A percentile compares a stretch with the other conserved stretches of the same genome.
Evolutionary conservation across 805 yeast species (phyloP).

Genomic region (Torulaspora gathmanii): DNA sequence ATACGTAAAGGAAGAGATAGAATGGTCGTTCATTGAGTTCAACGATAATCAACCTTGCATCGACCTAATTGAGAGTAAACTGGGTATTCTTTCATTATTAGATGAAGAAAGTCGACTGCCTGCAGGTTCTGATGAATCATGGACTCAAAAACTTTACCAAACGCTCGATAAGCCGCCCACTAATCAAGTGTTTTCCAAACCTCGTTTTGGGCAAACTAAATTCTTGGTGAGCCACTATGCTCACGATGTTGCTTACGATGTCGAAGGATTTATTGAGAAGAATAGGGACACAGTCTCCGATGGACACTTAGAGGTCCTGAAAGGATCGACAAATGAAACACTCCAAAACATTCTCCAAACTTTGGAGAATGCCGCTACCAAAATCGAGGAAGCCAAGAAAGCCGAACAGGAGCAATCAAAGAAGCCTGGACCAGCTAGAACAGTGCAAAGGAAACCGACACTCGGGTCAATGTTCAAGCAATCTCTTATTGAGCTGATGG

Average conservation of each 20-base stretch:
- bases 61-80: slow-evolving; percentile 78
- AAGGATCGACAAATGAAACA: slow-evolving; percentile 60
- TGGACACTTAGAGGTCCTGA: slow-evolving; percentile 83
- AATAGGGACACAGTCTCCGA: slow-evolving; percentile 97
- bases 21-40: slow-evolving; percentile 95
- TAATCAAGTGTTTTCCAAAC: slow-evolving; percentile 77
- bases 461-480: slow-evolving; percentile 91
- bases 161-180: slow-evolving; percentile 76
- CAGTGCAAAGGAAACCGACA: slow-evolving; percentile 76
- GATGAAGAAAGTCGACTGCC: slow-evolving; percentile 97
- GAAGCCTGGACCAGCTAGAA: slow-evolving; percentile 38
- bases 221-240: slow-evolving; percentile 93
- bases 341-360: slow-evolving; percentile 60
- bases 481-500: slow-evolving; percentile 88
- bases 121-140: slow-evolving; percentile 85
- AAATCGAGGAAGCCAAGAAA: slow-evolving; percentile 38
- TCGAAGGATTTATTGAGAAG: slow-evolving; percentile 93
- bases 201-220: slow-evolving; percentile 88
- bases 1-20: slow-evolving; percentile 84
- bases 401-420: slow-evolving; percentile 36
- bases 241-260: slow-evolving; percentile 84
- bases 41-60: slow-evolving; percentile 97
- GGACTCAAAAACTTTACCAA: slow-evolving; percentile 87
- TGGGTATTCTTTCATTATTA: slow-evolving; percentile 80
- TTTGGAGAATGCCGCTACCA: slow-evolving; percentile 52